These are phyloP conservation scores for Phyllachora maydis DNA, from an alignment of 2,329 filamentous ascomycete genomes.

Conservation along the genomic window DNA sequence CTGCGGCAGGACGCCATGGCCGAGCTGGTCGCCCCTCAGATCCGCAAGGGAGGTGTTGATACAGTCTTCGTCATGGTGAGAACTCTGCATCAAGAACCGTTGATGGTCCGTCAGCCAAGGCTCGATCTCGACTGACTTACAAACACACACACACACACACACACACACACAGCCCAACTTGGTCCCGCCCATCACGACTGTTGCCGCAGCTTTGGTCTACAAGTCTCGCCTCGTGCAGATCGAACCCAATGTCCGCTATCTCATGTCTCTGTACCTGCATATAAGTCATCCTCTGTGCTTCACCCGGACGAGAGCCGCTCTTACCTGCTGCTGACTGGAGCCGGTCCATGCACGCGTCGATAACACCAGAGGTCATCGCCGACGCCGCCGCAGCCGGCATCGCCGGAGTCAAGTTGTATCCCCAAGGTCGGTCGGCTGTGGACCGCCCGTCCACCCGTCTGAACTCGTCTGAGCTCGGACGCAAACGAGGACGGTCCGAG, in stretches of 20 bases:
- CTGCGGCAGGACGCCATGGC: constrained; percentile 47
- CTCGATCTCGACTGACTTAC: constrained; percentile 2
- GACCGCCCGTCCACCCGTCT: no score
- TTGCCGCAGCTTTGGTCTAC: constrained; percentile 45
- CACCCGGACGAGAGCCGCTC: constrained; percentile 13
- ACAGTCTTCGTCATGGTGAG: constrained; percentile 28
- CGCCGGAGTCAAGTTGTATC: constrained; percentile 51
- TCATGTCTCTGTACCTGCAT: constrained; percentile 52
- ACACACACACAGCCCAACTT: constrained; percentile 35
- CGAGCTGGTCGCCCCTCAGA: constrained; percentile 27
- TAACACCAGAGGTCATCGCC: constrained; percentile 49
- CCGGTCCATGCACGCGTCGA: constrained; percentile 34
- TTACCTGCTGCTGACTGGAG: constrained; percentile 9
- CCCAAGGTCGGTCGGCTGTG: no score
- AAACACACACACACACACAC: constrained; percentile 15
- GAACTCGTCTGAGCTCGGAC: no score
- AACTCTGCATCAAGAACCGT: constrained; percentile 3
- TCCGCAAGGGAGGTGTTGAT: constrained; percentile 41
- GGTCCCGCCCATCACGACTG: constrained; percentile 37
- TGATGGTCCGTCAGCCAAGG: not conserved
- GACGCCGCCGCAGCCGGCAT: constrained; percentile 56
- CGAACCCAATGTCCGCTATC: constrained; percentile 40
- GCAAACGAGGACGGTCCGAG: no score
- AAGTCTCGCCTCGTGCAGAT: constrained; percentile 36
- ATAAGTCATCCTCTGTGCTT: constrained; percentile 6